Evolutionary conservation across 2,329 filamentous ascomycete species (phyloP).

Genomic region (Penicillium polonicum): DNA sequence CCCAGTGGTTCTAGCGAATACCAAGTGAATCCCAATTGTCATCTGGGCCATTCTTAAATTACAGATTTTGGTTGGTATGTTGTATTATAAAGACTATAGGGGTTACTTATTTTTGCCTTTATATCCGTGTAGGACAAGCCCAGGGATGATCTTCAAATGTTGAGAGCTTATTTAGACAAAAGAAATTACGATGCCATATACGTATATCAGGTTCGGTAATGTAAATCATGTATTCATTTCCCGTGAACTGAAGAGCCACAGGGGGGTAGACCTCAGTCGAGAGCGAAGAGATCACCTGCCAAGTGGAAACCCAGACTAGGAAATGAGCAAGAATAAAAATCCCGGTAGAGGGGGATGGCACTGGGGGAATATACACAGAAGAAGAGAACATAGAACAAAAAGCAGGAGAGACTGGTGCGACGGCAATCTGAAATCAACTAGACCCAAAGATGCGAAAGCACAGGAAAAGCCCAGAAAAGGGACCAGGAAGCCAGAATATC

Average conservation of each 20-base stretch:
- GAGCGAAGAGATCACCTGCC: not conserved
- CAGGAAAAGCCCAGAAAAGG: not conserved
- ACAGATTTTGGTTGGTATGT: not conserved
- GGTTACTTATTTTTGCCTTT: not conserved
- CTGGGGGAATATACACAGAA: conserved; percentile 17
- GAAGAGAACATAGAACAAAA: not conserved
- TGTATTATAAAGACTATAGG: not conserved
- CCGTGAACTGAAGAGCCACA: not conserved
- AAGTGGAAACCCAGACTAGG: not conserved
- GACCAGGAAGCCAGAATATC: not conserved
- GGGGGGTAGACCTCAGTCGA: not conserved
- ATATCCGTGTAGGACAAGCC: not conserved
- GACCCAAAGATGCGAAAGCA: not conserved
- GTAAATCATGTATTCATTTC: not conserved
- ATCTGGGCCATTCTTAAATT: not conserved
- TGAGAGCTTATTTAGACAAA: not conserved
- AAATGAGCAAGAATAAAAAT: not conserved
- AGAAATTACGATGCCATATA: not conserved
- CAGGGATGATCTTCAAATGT: not conserved
- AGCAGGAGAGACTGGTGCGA: not conserved
- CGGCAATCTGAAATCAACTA: not conserved
- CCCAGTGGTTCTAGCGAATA: not conserved
- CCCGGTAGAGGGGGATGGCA: not conserved
- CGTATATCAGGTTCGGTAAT: not conserved
- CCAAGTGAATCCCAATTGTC: not conserved